Evolutionary conservation across 192 early-diverging fungal genomes (phyloP).

Genomic region (Gryganskiella cystojenkinii): DNA sequence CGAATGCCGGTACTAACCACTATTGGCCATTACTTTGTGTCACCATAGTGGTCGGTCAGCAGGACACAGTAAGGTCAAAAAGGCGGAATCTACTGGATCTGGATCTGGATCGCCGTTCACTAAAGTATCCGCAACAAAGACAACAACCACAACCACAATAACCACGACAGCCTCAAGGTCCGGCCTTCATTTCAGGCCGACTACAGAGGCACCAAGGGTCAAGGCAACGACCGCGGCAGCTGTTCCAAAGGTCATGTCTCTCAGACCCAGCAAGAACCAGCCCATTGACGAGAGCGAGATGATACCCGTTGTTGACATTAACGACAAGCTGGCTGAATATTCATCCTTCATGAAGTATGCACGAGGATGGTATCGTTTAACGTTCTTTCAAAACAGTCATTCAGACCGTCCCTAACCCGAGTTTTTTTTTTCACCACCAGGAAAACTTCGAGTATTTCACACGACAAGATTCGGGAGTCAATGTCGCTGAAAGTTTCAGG

Average conservation of each 20-base stretch:
- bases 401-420: background rate
- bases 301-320: constrained; percentile 48
- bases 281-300: constrained; percentile 24
- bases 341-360: constrained; percentile 50
- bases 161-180: background rate
- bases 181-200: constrained; percentile 15
- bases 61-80: constrained; percentile 11
- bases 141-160: background rate
- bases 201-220: constrained; percentile 43
- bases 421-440: constrained; percentile 1
- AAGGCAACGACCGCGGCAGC: constrained; percentile 44
- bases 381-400: background rate
- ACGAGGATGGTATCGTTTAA: background rate
- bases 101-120: background rate
- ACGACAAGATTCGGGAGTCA: constrained; percentile 15
- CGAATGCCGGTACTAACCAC: background rate
- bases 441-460: constrained; percentile 21
- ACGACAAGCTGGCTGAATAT: constrained; percentile 47
- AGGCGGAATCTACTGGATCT: background rate
- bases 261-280: constrained; percentile 26
- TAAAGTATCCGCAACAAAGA: constrained; percentile 1
- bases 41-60: constrained; percentile 8
- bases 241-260: constrained; percentile 22
- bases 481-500: constrained; percentile 45
- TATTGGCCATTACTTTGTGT: background rate